These are phyloP conservation scores for Solanum hybrid DNA, from an alignment of 305 asterid species.

Conservation along the genomic window DNA sequence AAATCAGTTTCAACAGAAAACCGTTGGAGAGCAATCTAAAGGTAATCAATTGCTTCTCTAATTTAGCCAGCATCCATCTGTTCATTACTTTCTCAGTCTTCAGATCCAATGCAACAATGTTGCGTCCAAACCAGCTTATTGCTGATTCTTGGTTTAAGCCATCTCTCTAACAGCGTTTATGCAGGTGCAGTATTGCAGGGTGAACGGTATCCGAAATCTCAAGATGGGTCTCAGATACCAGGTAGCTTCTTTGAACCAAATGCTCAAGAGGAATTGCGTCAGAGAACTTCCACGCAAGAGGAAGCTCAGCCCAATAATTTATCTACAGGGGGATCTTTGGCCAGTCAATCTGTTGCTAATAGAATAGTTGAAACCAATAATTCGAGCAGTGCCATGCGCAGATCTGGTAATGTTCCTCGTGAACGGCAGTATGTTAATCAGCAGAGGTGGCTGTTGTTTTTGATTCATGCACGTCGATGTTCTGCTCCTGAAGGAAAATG, in stretches of 20 bases:
- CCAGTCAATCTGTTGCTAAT: slow-evolving; percentile 43
- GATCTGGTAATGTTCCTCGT: slow-evolving; percentile 33
- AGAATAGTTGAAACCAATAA: slow-evolving; percentile 43
- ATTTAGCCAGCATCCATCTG: slow-evolving; percentile 35
- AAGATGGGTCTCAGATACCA: slow-evolving; percentile 43
- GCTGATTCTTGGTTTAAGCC: slow-evolving; percentile 40
- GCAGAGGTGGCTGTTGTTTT: slow-evolving; percentile 74
- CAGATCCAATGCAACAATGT: slow-evolving; percentile 53
- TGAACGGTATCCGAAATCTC: slow-evolving; percentile 49
- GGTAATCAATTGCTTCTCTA: slow-evolving; percentile 42
- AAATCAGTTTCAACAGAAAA: slow-evolving; percentile 43
- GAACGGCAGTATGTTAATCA: slow-evolving; percentile 56
- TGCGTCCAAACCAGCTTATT: slow-evolving; percentile 48
- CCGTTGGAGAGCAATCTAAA: slow-evolving; percentile 45
- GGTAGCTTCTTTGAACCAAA: slow-evolving; percentile 41
- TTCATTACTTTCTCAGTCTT: slow-evolving; percentile 37
- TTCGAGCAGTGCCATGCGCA: slow-evolving; percentile 27
- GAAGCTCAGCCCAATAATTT: slow-evolving; percentile 64
- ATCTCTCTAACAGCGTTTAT: slow-evolving; percentile 41
- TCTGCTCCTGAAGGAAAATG: slow-evolving; percentile 81
- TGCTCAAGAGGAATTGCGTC: slow-evolving; percentile 53
- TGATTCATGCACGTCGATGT: slow-evolving; percentile 86
- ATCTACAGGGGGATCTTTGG: slow-evolving; percentile 57
- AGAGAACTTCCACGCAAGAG: slow-evolving; percentile 52
- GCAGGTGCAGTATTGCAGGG: slow-evolving; percentile 37